phyloP scores from a whole-genome alignment of 345 rosid genomes.

The Murraya paniculata region DNA sequence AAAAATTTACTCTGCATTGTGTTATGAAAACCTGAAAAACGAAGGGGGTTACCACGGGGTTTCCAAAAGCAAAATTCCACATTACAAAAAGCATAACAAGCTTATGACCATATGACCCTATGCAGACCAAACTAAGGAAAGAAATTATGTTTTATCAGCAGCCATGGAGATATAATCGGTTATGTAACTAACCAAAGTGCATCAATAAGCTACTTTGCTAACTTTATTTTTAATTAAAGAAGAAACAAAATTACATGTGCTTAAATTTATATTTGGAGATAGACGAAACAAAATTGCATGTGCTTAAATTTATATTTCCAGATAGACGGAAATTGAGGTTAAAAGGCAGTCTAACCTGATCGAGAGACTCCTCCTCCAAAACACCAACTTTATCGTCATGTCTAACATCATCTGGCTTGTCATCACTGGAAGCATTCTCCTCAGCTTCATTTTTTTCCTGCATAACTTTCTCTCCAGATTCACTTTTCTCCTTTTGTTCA shows the following conservation, averaged over 20 bases:
- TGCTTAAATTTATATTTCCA: not conserved
- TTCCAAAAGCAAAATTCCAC: not conserved
- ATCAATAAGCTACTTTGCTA: not conserved
- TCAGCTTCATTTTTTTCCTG: slow-evolving; percentile 32
- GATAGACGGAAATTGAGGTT: not conserved
- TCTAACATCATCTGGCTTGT: slow-evolving; percentile 25
- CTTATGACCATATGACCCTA: not conserved
- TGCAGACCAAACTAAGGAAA: not conserved
- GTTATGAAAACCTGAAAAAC: not conserved
- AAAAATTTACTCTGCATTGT: not conserved
- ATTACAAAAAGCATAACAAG: not conserved
- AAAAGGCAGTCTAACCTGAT: slow-evolving; percentile 50
- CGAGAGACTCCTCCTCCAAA: slow-evolving; percentile 43
- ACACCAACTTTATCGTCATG: slow-evolving; percentile 47
- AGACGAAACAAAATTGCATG: not conserved
- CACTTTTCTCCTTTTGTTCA: slow-evolving; percentile 35
- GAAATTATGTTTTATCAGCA: not conserved
- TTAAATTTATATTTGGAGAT: not conserved
- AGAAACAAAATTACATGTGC: not conserved
- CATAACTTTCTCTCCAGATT: slow-evolving; percentile 34
- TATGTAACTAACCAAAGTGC: not conserved
- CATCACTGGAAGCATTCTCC: slow-evolving; percentile 31
- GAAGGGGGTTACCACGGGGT: not conserved
- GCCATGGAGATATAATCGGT: not conserved
- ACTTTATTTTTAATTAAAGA: not conserved